Evolutionary conservation across 169 alveolate species (phyloP).

Genomic region (Perkinsus marinus): DNA sequence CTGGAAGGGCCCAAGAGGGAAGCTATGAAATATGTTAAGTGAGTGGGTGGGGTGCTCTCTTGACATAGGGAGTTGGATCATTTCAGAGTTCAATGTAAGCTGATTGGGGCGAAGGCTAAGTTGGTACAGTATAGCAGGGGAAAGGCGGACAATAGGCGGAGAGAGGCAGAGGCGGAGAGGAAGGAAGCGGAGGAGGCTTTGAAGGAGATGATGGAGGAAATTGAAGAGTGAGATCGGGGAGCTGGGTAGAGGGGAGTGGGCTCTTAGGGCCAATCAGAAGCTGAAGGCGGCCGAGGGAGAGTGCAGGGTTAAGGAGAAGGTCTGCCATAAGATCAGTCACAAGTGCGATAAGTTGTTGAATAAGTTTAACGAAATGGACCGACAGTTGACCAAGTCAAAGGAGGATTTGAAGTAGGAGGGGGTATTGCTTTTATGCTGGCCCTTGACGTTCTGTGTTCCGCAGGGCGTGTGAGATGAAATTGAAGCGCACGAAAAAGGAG

Average conservation of each 20-base stretch:
- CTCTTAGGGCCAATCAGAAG: not conserved
- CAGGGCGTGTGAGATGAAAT: not conserved
- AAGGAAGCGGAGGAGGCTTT: conserved; percentile 13
- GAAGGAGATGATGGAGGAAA: conserved; percentile 4
- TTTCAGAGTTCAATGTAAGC: not conserved
- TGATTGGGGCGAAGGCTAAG: not conserved
- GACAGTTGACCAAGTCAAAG: not conserved
- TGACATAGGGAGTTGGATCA: too few relatives aligned
- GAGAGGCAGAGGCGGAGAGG: conserved; percentile 6
- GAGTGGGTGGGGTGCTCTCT: too few relatives aligned
- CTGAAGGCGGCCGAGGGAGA: not conserved
- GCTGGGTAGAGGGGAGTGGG: not conserved
- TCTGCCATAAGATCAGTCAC: not conserved
- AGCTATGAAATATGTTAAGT: conserved; percentile 40
- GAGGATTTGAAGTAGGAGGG: not conserved
- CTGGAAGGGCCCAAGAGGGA: conserved; percentile 46
- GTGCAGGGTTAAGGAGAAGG: not conserved
- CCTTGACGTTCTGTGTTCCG: not conserved
- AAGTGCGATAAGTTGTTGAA: not conserved
- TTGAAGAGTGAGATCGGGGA: not conserved
- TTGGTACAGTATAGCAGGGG: not conserved
- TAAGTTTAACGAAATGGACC: not conserved
- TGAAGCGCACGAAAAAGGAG: not conserved
- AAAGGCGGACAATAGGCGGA: not conserved
- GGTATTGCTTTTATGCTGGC: not conserved